Base-by-base conservation (phyloP, 345 rosid species). In the Punica granatum region DNA sequence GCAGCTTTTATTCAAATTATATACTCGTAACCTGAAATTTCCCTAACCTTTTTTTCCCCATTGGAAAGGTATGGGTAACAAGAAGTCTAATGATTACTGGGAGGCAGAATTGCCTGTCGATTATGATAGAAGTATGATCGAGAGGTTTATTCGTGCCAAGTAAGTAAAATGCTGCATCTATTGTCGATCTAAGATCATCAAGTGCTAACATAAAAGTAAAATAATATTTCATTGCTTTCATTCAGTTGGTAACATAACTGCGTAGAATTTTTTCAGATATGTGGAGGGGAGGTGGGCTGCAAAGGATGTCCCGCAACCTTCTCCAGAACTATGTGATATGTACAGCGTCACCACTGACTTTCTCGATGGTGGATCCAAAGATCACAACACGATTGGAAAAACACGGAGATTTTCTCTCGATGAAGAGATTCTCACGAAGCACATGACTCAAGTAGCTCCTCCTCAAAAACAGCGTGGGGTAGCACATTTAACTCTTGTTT, bases 371-470 rank as follows among this genome's bases (percentile, higher is more conserved):
- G 77, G 74, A 72, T 60, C 67, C 59, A 82, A 80, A 30, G 65
- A 70, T 7, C 67, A 26, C 30, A 58, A 31, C 32, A 66, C 68
- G 36, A 79, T 74, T 3, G 74, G 46, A 73, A 85, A 80, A 76
- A 44, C 70, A 58, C 75, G 96, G 73, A 74, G 76, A 4, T 77
- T 80, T 37, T 89, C 96, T n/a, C 88, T 87, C 26, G 96, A 87
- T 33, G 90, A 84, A 66, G 85, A 76, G 63, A 80, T 79, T 67
- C 84, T 89, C 74, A 70, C 77, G 7, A 76, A 79, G 64, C 80
- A 80, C 66, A 39, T 74, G 60, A 73, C 51, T 49, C 58, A 61
- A 5, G 60, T 42, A 15, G 76, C 80, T 48, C 83, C 80, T 26
- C 69, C 77, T 39, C 67, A 72, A 49, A 82, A 82, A 75, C 49